Conservation (phyloP, 805 yeast species). For the Grigorovia humatica region DNA sequence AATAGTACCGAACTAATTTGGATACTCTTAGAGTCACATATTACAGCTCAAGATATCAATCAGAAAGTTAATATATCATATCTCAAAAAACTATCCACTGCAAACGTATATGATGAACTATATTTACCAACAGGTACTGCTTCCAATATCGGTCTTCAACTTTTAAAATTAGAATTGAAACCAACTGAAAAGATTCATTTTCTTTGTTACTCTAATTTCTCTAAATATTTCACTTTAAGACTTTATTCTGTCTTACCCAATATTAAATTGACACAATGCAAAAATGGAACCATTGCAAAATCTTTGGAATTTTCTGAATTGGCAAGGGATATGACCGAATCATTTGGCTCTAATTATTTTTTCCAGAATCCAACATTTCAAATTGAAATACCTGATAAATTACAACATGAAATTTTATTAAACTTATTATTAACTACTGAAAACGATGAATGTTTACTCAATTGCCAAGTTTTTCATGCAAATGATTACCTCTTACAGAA, state of each 20-base stretch:
- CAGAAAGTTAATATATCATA: slow-evolving; percentile 6
- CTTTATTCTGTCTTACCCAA: slow-evolving; percentile 6
- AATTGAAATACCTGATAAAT: slow-evolving; percentile 6
- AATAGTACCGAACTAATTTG: slow-evolving; percentile 28
- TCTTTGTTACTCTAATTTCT: slow-evolving; percentile 19
- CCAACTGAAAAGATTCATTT: slow-evolving; percentile 5
- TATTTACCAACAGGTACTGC: slow-evolving; percentile 16
- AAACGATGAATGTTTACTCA: slow-evolving; percentile 7
- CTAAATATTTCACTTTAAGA: slow-evolving; percentile 17
- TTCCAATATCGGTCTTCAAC: slow-evolving; percentile 32
- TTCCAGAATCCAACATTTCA: slow-evolving; percentile 19
- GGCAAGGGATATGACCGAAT: background rate
- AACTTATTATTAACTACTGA: slow-evolving; percentile 13
- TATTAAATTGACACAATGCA: background rate
- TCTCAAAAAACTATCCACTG: slow-evolving; percentile 12
- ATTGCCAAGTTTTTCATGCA: slow-evolving; percentile 15
- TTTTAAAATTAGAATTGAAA: slow-evolving; percentile 20
- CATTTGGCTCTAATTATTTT: slow-evolving; percentile 3
- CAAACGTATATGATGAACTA: slow-evolving; percentile 4
- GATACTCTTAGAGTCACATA: slow-evolving; percentile 43
- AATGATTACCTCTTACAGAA: slow-evolving; percentile 13
- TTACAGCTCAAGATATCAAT: slow-evolving; percentile 15
- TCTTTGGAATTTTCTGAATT: slow-evolving; percentile 1
- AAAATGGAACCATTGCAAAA: background rate
- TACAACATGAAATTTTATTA: slow-evolving; percentile 5